Base-by-base conservation (phyloP, 441 rosid genomes). In the Manihot esculenta region DNA sequence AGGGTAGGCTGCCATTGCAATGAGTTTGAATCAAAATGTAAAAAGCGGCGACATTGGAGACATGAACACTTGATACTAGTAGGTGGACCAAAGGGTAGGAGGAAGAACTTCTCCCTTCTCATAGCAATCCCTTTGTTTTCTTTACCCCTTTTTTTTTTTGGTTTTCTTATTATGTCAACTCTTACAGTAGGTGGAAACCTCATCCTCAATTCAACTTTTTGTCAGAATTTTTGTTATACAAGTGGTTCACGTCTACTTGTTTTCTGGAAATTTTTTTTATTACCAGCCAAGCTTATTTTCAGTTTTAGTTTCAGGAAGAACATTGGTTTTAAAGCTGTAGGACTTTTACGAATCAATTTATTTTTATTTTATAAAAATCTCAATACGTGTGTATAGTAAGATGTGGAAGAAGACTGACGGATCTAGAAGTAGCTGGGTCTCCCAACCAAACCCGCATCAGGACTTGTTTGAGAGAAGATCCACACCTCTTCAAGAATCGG, bases 1-100 rank as follows among this genome's bases (percentile, higher is more conserved):
- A 57, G 66, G 66, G 76, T 70, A 79, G 85, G 77, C 86, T 79
- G 84, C 74, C 11, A 75, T 55, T 54, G 77, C 68, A 73, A 77
- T 73, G 86, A 87, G 86, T 81, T 79, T 23, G 78, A 78, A 70
- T 68, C 79, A 79, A n/a, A 82, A 77, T 86, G 90, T 86, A 84
- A 81, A 86, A 71, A 81, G 79, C 86, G 85, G 82, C 82, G 18
- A 72, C 66, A 53, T 72, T 64, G 7, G 27, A 64, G 76, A 47
- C 74, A 71, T 78, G 54, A 69, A 74, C 74, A 75, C 42, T 68
- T 35, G 30, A 68, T 71, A 68, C 80, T 51, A 30, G 11, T n/a
- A n/a, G 35, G 49, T 68, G 55, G 60, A 50, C 72, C 68, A 53
- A 61, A 73, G 74, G 80, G 35, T 56, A 56, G 60, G 70, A 66